Percentiles rank a stretch among this genome's conserved stretches.
Evolutionary conservation across 306 rosid species (phyloP).

Genomic region (Astragalus membranaceus): DNA sequence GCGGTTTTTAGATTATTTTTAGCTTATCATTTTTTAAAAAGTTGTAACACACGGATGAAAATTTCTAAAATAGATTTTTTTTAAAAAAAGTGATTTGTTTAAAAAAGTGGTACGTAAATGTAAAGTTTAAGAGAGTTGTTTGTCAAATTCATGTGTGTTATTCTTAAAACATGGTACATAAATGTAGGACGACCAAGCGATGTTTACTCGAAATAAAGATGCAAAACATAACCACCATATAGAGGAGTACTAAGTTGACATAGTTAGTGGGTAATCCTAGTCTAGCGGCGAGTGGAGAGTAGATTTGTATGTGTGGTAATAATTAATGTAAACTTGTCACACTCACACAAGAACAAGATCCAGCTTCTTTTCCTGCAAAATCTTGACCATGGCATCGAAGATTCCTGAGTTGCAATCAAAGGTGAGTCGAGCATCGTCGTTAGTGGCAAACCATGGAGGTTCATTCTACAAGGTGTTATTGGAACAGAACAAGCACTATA

Average conservation of each 20-base stretch:
- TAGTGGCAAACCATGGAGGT: slow-evolving; percentile 20
- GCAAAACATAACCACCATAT: too few species aligned
- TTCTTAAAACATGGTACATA: neutral
- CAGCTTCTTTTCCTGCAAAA: neutral
- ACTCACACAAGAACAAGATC: neutral
- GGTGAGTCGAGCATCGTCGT: slow-evolving; percentile 31
- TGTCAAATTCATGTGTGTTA: neutral
- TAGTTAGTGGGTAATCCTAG: neutral
- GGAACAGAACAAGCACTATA: slow-evolving; percentile 42
- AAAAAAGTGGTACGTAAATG: too few species aligned
- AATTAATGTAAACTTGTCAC: neutral
- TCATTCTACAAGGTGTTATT: slow-evolving; percentile 37
- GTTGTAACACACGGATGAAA: too few species aligned
- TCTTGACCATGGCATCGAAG: slow-evolving; percentile 40
- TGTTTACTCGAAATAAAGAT: too few species aligned
- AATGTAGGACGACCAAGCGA: too few species aligned
- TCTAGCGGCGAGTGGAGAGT: neutral
- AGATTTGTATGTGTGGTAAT: neutral
- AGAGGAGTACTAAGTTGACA: neutral
- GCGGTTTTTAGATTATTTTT: too few species aligned
- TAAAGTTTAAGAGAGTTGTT: too few species aligned
- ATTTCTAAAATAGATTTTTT: too few species aligned
- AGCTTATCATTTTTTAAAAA: too few species aligned
- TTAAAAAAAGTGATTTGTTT: too few species aligned
- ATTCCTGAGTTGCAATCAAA: slow-evolving; percentile 36